Conservation (phyloP, 2,329 filamentous ascomycete genomes). For the Cercospora zeina region DNA sequence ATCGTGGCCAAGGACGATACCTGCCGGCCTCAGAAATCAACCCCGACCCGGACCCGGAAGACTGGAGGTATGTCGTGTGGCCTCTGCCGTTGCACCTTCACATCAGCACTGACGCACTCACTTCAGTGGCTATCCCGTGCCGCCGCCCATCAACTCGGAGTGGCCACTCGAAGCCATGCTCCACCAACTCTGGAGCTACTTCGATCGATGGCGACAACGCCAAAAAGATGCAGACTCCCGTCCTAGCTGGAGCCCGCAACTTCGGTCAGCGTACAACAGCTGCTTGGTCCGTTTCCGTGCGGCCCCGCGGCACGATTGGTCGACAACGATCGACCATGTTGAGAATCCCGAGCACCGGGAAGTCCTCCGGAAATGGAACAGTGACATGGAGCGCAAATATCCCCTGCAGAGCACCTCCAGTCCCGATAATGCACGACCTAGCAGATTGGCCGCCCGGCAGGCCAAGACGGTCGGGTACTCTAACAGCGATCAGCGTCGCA, state of each 20-base stretch:
- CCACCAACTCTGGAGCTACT: conserved; percentile 18
- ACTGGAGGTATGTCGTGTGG: conserved; percentile 21
- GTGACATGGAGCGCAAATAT: conserved; percentile 24
- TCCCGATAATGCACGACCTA: neutral
- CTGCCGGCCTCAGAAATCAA: conserved; percentile 32
- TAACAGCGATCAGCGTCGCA: conserved; percentile 28
- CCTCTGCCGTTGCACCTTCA: neutral
- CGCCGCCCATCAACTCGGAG: conserved; percentile 14
- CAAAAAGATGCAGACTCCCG: conserved; percentile 24
- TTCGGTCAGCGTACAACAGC: conserved; percentile 24
- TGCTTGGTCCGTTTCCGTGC: conserved; percentile 23
- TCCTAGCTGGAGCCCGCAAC: conserved; percentile 26
- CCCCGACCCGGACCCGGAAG: conserved; percentile 18
- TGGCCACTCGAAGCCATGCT: conserved; percentile 23
- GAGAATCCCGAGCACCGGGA: conserved; percentile 16
- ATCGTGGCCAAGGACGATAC: conserved; percentile 41
- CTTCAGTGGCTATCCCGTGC: conserved; percentile 22
- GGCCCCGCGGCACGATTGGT: conserved; percentile 25
- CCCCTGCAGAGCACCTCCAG: conserved; percentile 7
- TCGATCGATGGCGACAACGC: conserved; percentile 23
- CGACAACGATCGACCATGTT: conserved; percentile 14
- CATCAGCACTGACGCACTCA: conserved; percentile 7
- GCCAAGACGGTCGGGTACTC: conserved; percentile 21
- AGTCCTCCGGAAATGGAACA: conserved; percentile 25
- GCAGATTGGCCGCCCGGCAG: conserved; percentile 22